Conservation (phyloP, 192 early-diverging fungal genomes). For the Entophlyctis luteolus region DNA sequence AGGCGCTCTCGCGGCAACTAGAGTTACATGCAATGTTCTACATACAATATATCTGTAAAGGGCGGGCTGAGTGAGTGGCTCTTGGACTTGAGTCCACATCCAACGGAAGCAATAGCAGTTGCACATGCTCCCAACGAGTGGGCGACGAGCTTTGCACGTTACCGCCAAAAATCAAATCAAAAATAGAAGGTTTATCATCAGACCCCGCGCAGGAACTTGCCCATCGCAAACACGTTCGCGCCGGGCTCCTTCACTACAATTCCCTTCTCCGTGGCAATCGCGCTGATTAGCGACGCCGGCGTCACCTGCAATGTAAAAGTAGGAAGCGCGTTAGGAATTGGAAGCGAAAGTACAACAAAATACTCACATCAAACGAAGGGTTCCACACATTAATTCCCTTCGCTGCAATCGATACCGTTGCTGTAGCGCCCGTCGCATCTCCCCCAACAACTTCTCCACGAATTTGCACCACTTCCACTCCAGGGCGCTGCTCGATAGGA, state of each 20-base stretch:
- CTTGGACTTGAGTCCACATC: too few species aligned
- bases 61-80: too few species aligned
- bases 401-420: slow-evolving; percentile 72
- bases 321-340: not conserved
- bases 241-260: slow-evolving; percentile 54
- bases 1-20: too few species aligned
- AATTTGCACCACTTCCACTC: slow-evolving; percentile 68
- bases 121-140: too few species aligned
- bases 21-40: too few species aligned
- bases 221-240: slow-evolving; percentile 40
- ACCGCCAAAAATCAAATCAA: too few species aligned
- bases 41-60: too few species aligned
- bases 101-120: too few species aligned
- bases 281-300: slow-evolving; percentile 78
- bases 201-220: slow-evolving; percentile 18
- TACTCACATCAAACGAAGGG: slow-evolving; percentile 80
- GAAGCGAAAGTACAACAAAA: not conserved
- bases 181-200: too few species aligned
- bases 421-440: slow-evolving; percentile 37
- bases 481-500: slow-evolving; percentile 72
- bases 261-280: slow-evolving; percentile 89
- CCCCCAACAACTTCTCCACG: slow-evolving; percentile 50
- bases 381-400: slow-evolving; percentile 91
- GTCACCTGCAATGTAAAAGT: slow-evolving; percentile 58
- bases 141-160: too few species aligned